Evolutionary conservation across 345 rosid species (phyloP), one percentile per base, ranked within the genome.

Genomic region (Eucalyptus cladocalyx): DNA sequence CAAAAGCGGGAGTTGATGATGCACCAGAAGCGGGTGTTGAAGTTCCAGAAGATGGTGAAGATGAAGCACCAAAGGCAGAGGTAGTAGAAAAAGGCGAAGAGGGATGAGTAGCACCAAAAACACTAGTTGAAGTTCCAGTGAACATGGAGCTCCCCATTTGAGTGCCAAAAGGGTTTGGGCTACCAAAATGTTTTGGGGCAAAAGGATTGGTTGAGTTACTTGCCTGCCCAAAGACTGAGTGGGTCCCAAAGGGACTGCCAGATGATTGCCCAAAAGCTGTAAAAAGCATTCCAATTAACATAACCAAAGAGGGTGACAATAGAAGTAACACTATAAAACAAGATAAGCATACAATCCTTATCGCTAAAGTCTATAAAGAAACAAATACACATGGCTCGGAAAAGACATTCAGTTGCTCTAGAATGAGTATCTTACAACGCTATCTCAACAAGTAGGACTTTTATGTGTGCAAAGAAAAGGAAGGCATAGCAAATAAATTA

Each of bases 51-150:
- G 96, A 93, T n/a, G 97, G 94, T 11, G 99, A 93, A 81, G 99
- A 95, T 34, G 97, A 92, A 85, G 95, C 94, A 89, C 97, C 98
- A 93, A 98, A 98, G 58, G 96, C 87, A 67, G 97, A 67, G 10
- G 94, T 91, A 47, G 99, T 93, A 21, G 95, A 90, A 85, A 96
- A 96, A 32, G 96, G 97, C 6, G 95, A 93, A 26, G 98, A 94
- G 47, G 96, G 42, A 88, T 92, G 97, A 54, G 97, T 50, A 43
- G 94, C 90, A 81, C 99, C 99, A 94, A 98, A 96, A 90, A 95
- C 94, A 47, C 99, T 97, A 11, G 98, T 97, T 85, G 99, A 94
- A 90, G 98, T 95, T 32, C 97, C 97, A 58, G 98, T 98, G 90
- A 97, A 95, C 34, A 95, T 86, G 53, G 99, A 94, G 89, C 94